A percentile compares a stretch with the other conserved stretches of the same genome.
phyloP scores from a whole-genome alignment of 1,139 yeast genomes.

The Geotrichum macrosporum region DNA sequence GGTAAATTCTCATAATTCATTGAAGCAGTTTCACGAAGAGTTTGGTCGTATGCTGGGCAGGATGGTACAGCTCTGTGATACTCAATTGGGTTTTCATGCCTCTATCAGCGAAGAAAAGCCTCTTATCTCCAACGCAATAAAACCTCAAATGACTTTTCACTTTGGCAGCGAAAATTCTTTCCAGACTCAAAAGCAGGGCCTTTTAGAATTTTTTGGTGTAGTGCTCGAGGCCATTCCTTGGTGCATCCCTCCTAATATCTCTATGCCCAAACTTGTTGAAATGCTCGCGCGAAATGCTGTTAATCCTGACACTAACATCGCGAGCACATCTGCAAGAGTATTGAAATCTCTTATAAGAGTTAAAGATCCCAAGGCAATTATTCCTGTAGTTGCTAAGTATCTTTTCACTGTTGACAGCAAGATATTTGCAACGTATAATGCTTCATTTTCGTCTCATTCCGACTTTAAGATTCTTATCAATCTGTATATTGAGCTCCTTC shows the following conservation, averaged over 20 bases:
- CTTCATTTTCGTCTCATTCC: constrained; percentile 51
- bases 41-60: constrained; percentile 60
- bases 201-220: constrained; percentile 63
- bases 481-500: constrained; percentile 71
- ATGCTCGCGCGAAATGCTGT: constrained; percentile 70
- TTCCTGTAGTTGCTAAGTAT: constrained; percentile 71
- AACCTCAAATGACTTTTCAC: constrained; percentile 47
- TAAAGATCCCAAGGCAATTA: constrained; percentile 65
- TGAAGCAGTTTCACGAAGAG: constrained; percentile 57
- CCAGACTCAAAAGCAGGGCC: constrained; percentile 35
- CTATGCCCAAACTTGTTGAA: constrained; percentile 63
- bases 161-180: constrained; percentile 40
- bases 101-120: constrained; percentile 26
- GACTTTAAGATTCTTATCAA: constrained; percentile 60
- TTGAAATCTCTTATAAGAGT: constrained; percentile 62
- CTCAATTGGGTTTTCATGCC: constrained; percentile 34
- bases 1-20: constrained; percentile 27
- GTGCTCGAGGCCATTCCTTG: constrained; percentile 67
- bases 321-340: constrained; percentile 60
- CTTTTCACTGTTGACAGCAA: constrained; percentile 74
- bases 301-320: constrained; percentile 58
- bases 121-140: constrained; percentile 23
- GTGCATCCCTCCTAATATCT: constrained; percentile 52
- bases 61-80: constrained; percentile 57
- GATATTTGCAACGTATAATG: constrained; percentile 38